phyloP scores from a whole-genome alignment of 768 basidiomycete genomes.

The Lactarius indigo region DNA sequence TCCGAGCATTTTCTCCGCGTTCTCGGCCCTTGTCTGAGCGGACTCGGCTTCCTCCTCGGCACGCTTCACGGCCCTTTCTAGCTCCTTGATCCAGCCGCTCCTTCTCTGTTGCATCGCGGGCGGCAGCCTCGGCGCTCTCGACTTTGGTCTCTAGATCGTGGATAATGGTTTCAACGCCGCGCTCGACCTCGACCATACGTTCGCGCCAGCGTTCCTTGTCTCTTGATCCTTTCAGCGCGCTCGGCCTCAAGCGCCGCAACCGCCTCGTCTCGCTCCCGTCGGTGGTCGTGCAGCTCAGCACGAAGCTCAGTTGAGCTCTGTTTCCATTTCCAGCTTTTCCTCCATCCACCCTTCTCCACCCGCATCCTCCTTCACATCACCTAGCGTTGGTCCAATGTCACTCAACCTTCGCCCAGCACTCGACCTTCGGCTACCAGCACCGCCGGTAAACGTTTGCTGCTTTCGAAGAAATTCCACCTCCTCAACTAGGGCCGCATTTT shows the following conservation, averaged over 20 bases:
- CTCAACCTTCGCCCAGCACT: slow-evolving; percentile 47
- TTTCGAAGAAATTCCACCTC: slow-evolving; percentile 26
- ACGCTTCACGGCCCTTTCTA: slow-evolving; percentile 44
- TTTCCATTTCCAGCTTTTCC: slow-evolving; percentile 57
- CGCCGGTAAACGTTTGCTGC: slow-evolving; percentile 13
- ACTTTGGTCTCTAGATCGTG: slow-evolving; percentile 58
- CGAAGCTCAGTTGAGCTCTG: slow-evolving; percentile 33
- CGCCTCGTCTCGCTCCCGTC: slow-evolving; percentile 38
- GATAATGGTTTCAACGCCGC: slow-evolving; percentile 64
- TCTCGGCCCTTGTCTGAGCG: slow-evolving; percentile 55
- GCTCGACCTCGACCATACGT: slow-evolving; percentile 68
- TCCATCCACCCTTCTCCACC: slow-evolving; percentile 66
- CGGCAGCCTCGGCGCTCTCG: slow-evolving; percentile 47
- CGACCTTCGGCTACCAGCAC: slow-evolving; percentile 34
- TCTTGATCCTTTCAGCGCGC: slow-evolving; percentile 49
- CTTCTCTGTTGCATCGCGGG: slow-evolving; percentile 39
- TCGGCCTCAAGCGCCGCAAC: slow-evolving; percentile 50
- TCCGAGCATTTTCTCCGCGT: slow-evolving; percentile 62
- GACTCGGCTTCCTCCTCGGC: slow-evolving; percentile 51
- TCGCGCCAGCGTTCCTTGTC: slow-evolving; percentile 72
- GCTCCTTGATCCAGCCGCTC: slow-evolving; percentile 41
- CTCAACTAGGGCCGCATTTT: slow-evolving; percentile 16
- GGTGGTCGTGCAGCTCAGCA: slow-evolving; percentile 37
- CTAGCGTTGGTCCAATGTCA: slow-evolving; percentile 46
- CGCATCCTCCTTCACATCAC: slow-evolving; percentile 61